Base-by-base conservation (phyloP, 164 flowering plant genomes). In the Annona cherimola region DNA sequence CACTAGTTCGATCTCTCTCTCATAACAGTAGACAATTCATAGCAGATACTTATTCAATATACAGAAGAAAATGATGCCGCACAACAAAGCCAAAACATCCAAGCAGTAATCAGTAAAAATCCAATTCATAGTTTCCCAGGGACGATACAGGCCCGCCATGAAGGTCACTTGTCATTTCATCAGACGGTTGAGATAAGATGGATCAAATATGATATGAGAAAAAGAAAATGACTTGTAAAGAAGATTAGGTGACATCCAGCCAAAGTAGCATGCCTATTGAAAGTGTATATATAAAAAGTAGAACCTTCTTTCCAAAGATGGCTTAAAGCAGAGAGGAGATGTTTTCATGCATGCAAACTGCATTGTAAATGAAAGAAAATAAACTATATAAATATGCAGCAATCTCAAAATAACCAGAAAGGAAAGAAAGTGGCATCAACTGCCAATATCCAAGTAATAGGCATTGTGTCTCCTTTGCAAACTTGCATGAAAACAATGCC, bases 231-330 rank as follows among this genome's bases (percentile, higher is more conserved):
- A 42, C 61, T 50, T 41, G 61, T 39, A 65, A 64, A 54, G 19
- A 60, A 50, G 40, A 26, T 26, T 3, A 42, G 35, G 16, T 14
- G 68, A 40, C 50, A 59, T 42, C 42, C 19, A 42, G 40, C 54
- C 20, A 12, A 42, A 11, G 43, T 26, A 42, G 64, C 57, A 42
- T 43, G 57, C 68, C 59, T 16, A 16, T 42, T 55, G 66, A 70
- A 66, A 73, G 45, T 60, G 14, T 46, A n/a, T 64, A 72, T 42
- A 72, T 42, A 54, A 8, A 71, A 63, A 72, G 63, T 19, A 64
- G 63, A 64, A 72, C 19, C 20, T 64, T 45, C 41, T 41, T 54
- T 65, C 45, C 43, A 43, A 42, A 45, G 2, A 60, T 43, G 45
- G 16, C 16, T 50, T 64, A 40, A 44, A 41, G 40, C 18, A 41